Evolutionary conservation across 2,329 filamentous ascomycete genomes (phyloP), one percentile per base, ranked within the genome.

Genomic region (Trichoderma koningii): DNA sequence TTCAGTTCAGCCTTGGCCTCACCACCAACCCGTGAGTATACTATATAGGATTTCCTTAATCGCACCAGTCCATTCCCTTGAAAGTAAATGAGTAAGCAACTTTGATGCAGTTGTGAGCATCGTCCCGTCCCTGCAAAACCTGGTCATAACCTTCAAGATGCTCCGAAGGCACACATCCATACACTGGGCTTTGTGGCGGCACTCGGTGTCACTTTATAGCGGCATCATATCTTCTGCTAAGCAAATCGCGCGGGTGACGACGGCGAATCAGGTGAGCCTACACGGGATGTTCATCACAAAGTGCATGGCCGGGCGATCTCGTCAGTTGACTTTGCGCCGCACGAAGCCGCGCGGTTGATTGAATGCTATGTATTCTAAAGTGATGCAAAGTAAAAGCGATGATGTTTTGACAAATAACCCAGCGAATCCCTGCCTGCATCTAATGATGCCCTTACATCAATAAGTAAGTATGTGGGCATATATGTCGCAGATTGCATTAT

Each of bases 341-440:
- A 38, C 15, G 14, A 26, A 26, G 50, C 17, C n/a, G 26, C 26
- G 38, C 23, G 28, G 44, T 44, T 7, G 42, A 17, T 45, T n/a
- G 41, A 26, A 19, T 63, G 15, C 17, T 47, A 34, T 47, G 28
- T 63, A 62, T 52, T 63, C 41, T 63, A 55, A 47, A 55, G 14
- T 55, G 26, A 63, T 63, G 60, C 48, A 55, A 53, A 47, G 34
- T 60, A 51, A 42, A 52, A 23, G 21, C 34, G 57, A 45, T 55
- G n/a, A 55, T 63, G 50, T 63, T 45, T 53, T 55, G 41, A 63
- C 52, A 56, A 51, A 55, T 50, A 64, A 56, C 61, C 52, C 61
- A 50, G 55, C 51, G 51, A 56, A 51, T 26, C 38, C 38, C 30
- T 42, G 34, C 50, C 14, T 47, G 48, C 45, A 42, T 21, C 48